Evolutionary conservation across 331 rosid genomes (phyloP).

Genomic region (Pyracantha coccinea): DNA sequence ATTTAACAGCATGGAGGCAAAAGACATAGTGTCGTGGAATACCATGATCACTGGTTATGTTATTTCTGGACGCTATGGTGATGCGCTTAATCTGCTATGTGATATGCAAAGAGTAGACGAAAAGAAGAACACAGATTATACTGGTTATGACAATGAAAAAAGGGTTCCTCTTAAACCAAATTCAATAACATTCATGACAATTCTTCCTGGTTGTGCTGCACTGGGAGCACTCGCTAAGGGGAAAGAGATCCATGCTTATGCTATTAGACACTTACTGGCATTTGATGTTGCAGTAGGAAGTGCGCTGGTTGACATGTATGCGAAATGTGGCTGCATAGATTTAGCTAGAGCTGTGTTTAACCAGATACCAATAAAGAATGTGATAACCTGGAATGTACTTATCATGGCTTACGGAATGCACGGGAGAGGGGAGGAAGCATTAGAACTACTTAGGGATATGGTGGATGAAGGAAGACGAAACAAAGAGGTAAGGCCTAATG

Average conservation of each 20-base stretch:
- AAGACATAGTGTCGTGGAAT: conserved; percentile 86
- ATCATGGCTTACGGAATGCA: conserved; percentile 91
- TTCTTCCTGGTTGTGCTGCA: conserved; percentile 87
- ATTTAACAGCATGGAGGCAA: conserved; percentile 44
- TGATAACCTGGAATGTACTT: conserved; percentile 83
- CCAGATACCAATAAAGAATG: conserved; percentile 57
- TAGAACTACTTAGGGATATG: conserved; percentile 58
- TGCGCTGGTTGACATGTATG: conserved; percentile 88
- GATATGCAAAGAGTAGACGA: conserved; percentile 45
- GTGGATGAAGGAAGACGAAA: conserved; percentile 33
- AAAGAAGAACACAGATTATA: background rate
- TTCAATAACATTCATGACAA: conserved; percentile 80
- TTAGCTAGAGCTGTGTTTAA: conserved; percentile 52
- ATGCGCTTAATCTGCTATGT: conserved; percentile 49
- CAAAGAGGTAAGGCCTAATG: conserved; percentile 45
- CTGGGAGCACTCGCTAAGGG: conserved; percentile 69
- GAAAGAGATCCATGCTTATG: conserved; percentile 75
- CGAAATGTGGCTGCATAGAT: conserved; percentile 78
- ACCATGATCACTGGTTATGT: conserved; percentile 75
- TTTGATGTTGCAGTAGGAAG: conserved; percentile 79
- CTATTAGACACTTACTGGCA: conserved; percentile 45
- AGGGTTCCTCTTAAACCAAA: conserved; percentile 49
- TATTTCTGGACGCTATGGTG: conserved; percentile 44
- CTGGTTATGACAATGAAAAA: conserved; percentile 23
- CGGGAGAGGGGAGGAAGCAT: conserved; percentile 70